Evolutionary conservation across 2,329 filamentous ascomycete genomes (phyloP), one percentile per base, ranked within the genome.

Genomic region (Cladosporium austrohemisphaericum): DNA sequence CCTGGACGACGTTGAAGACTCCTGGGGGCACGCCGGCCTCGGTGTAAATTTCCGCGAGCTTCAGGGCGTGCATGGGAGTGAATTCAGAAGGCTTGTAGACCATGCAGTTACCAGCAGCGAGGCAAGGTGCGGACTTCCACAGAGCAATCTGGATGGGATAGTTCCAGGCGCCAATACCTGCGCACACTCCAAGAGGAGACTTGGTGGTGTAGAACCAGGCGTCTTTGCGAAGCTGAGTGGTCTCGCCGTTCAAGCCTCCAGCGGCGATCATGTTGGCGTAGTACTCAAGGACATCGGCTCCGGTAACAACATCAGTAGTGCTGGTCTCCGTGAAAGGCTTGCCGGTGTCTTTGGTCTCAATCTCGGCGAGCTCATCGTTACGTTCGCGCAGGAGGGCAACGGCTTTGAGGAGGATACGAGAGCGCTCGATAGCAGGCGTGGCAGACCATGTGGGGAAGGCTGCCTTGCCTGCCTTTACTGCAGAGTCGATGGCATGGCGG

Each of bases 81-180:
- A 87, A 86, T 72, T 94, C 89, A 57, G 86, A 91, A 6, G 88
- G 87, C 70, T 94, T 94, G 73, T 94, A 94, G 36, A 94, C 80
- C 85, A 94, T 91, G 63, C 85, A 88, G 70, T 94, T 94, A 16
- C 88, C 88, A 1, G 88, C 88, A 3, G 88, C 88, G 11, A 94
- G 76, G 60, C 88, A 93, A 0, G 89, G 86, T 0, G 86, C 88
- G 1, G 86, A 90, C 69, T 94, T 94, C 88, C 88, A 94, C 1
- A 94, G 75, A 7, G 88, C 88, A 68, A 94, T 94, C 67, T 94
- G 88, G 56, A 94, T 86, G 10, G 89, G 89, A 65, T 94, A 94
- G 70, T 94, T 94, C 88, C 88, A 94, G 11, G 89, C 89, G 49
- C 88, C 89, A 57, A 94, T 94, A 50, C 87, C 89, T 11, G 80